phyloP scores from a whole-genome alignment of 2,329 filamentous ascomycete species.

The Botryotinia convoluta region DNA sequence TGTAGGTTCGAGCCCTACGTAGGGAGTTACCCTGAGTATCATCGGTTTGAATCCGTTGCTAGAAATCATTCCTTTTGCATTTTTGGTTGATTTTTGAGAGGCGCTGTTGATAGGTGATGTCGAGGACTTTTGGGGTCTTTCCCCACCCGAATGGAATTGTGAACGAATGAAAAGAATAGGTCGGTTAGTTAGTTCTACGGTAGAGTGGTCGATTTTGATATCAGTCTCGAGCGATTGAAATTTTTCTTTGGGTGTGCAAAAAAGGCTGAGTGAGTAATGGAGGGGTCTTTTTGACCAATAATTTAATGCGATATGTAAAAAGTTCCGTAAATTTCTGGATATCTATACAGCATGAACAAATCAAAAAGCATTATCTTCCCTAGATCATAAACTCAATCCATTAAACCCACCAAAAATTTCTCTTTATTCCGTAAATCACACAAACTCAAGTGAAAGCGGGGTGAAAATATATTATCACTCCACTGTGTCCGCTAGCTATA shows the following conservation, averaged over 20 bases:
- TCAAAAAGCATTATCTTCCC: background rate
- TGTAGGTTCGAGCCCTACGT: conserved; percentile 5
- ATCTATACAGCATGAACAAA: background rate
- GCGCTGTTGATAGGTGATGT: background rate
- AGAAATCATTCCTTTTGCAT: background rate
- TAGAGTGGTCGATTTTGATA: background rate
- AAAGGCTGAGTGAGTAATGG: background rate
- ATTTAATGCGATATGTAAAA: fast-evolving
- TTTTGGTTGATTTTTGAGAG: background rate
- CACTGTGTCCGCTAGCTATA: background rate
- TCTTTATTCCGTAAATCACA: background rate
- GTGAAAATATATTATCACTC: background rate
- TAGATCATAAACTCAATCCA: background rate
- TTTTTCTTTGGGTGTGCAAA: background rate
- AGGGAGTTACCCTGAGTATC: conserved; percentile 12
- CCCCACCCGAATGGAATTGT: background rate
- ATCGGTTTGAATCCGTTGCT: background rate
- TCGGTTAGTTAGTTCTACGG: too few species aligned
- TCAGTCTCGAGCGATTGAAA: background rate
- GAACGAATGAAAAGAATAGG: background rate
- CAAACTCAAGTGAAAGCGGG: background rate
- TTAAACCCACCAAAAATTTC: background rate
- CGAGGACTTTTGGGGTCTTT: background rate
- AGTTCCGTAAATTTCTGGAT: background rate
- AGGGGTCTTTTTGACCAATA: background rate